Evolutionary conservation across 2,329 filamentous ascomycete genomes (phyloP).

Genomic region (Sporothrix sp.): DNA sequence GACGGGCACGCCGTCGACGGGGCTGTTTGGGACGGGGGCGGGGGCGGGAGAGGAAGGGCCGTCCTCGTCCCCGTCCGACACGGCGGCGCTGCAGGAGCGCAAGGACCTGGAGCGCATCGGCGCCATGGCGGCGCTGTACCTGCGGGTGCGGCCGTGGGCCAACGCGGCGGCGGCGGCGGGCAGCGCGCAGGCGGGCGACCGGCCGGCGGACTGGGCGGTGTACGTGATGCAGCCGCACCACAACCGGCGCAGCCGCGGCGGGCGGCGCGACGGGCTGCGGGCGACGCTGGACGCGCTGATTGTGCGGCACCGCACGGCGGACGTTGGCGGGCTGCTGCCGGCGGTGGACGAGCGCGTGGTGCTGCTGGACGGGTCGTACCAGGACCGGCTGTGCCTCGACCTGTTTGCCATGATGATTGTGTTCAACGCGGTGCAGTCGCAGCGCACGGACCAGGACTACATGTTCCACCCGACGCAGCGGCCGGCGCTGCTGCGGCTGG

Average conservation of each 20-base stretch:
- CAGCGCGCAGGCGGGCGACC: conserved; percentile 25
- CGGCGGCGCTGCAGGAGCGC: conserved; percentile 41
- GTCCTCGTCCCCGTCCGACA: too few species aligned
- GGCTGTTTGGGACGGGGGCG: conserved; percentile 63
- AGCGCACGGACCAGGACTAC: conserved; percentile 74
- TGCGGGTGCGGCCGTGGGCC: conserved; percentile 71
- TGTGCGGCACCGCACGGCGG: conserved; percentile 65
- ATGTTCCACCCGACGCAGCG: conserved; percentile 73
- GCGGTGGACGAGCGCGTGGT: conserved; percentile 62
- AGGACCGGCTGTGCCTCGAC: conserved; percentile 75
- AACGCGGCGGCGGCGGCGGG: conserved; percentile 41
- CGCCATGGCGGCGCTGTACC: conserved; percentile 56
- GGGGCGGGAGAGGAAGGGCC: too few species aligned
- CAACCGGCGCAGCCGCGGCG: conserved; percentile 36
- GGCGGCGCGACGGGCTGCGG: conserved; percentile 53
- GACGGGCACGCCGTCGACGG: conserved; percentile 79
- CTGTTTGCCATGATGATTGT: conserved; percentile 76
- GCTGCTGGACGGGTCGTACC: conserved; percentile 68
- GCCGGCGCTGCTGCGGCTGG: conserved; percentile 55
- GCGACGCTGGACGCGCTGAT: conserved; percentile 69
- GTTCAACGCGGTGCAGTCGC: conserved; percentile 80
- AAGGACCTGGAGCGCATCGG: conserved; percentile 59
- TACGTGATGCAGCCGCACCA: conserved; percentile 57
- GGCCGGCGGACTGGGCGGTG: conserved; percentile 56
- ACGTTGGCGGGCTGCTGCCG: conserved; percentile 62